A percentile compares a stretch with the other conserved stretches of the same genome.
phyloP scores from a whole-genome alignment of 306 rosid species.

The Trifolium fragiferum region DNA sequence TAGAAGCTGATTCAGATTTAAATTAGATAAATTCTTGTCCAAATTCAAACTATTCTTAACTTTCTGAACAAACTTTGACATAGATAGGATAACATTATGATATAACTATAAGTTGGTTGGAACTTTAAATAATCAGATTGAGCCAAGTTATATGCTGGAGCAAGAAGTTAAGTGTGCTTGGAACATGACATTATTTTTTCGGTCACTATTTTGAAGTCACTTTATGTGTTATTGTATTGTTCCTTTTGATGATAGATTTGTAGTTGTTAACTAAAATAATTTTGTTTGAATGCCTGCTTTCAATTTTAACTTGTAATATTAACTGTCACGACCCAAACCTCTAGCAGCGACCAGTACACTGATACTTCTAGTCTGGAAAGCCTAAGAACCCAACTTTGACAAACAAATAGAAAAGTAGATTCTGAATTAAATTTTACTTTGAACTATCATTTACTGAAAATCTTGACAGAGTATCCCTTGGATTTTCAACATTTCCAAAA shows the following conservation, averaged over 20 bases:
- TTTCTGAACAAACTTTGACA: background rate
- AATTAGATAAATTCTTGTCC: background rate
- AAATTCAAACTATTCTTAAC: background rate
- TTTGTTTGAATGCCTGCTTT: conserved; percentile 7
- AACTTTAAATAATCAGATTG: conserved; percentile 28
- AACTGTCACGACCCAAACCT: background rate
- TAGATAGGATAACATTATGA: background rate
- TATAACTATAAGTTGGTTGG: background rate
- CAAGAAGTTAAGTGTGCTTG: conserved; percentile 10
- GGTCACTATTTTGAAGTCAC: conserved; percentile 8
- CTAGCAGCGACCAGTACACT: background rate
- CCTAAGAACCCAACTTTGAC: background rate
- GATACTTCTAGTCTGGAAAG: background rate
- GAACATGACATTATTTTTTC: conserved; percentile 14
- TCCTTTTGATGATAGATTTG: conserved; percentile 13
- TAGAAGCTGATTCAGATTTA: background rate
- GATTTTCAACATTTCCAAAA: background rate
- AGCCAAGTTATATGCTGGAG: conserved; percentile 8
- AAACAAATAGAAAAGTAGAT: background rate
- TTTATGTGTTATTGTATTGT: conserved; percentile 8
- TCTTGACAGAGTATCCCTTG: background rate
- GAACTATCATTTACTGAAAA: background rate
- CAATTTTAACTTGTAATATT: background rate
- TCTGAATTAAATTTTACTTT: background rate
- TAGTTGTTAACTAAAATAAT: background rate